Evolutionary conservation across 2,329 filamentous ascomycete genomes (phyloP).

Genomic region (Clarireedia homoeocarpa): DNA sequence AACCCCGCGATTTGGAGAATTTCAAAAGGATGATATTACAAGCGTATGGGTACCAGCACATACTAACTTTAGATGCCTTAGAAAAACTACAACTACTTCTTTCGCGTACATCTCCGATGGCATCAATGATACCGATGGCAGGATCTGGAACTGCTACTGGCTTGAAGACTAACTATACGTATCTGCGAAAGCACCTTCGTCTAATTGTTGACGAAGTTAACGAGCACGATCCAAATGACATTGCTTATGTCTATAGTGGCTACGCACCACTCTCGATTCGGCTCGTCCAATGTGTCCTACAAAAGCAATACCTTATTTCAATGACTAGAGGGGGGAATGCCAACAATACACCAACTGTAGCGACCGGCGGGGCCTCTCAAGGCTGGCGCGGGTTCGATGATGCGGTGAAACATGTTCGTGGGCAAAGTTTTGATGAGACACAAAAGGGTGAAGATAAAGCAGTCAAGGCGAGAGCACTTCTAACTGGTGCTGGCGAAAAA

Average conservation of each 20-base stretch:
- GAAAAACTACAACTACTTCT: slow-evolving; percentile 86
- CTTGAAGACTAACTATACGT: slow-evolving; percentile 82
- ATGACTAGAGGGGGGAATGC: slow-evolving; percentile 56
- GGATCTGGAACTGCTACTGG: slow-evolving; percentile 48
- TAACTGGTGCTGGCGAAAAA: slow-evolving; percentile 66
- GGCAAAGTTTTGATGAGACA: slow-evolving; percentile 82
- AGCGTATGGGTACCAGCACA: slow-evolving; percentile 90
- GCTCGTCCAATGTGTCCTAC: slow-evolving; percentile 84
- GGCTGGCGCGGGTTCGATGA: slow-evolving; percentile 95
- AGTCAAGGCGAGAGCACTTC: slow-evolving; percentile 72
- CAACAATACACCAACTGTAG: slow-evolving; percentile 37
- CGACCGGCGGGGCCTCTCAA: slow-evolving; percentile 53
- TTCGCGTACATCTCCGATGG: slow-evolving; percentile 66
- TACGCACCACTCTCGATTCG: slow-evolving; percentile 90
- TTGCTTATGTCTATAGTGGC: slow-evolving; percentile 96
- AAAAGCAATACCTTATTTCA: slow-evolving; percentile 75
- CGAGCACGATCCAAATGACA: slow-evolving; percentile 86
- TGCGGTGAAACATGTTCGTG: slow-evolving; percentile 75
- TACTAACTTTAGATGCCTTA: slow-evolving; percentile 79
- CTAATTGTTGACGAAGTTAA: slow-evolving; percentile 96
- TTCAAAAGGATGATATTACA: slow-evolving; percentile 85
- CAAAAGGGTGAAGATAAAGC: slow-evolving; percentile 93
- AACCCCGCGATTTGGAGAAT: slow-evolving; percentile 77
- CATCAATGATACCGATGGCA: slow-evolving; percentile 72
- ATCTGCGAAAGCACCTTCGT: slow-evolving; percentile 75